Base-by-base conservation (phyloP, 2,329 filamentous ascomycete genomes). In the Arthrinium phaeospermum region DNA sequence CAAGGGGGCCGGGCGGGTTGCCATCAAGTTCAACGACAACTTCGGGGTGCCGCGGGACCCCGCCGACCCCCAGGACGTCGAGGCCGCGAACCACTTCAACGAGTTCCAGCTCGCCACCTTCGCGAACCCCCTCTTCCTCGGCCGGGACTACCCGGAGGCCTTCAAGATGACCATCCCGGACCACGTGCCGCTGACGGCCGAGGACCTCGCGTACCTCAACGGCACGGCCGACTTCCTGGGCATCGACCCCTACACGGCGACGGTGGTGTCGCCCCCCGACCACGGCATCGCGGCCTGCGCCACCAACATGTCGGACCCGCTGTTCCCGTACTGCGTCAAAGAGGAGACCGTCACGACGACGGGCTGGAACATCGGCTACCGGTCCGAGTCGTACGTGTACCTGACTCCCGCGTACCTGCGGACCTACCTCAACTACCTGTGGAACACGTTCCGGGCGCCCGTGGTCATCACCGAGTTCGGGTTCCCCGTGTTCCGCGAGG, bases 321-420 rank as follows among this genome's bases (percentile, higher is more conserved):
- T 85, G 12, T 86, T 83, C 27, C 89, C 89, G 0, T 86, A 86
- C 73, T 91, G 89, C 74, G 87, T 88, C 1, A 83, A 82, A 0
- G 84, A 87, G 72, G 83, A 83, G 14, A 85, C 81, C 0, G 80
- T 78, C 1, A 86, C 86, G 51, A 78, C 82, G 1, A 85, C 85
- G 44, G 88, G 88, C 2, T 91, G 89, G 89, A 82, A 87, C 75
- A 87, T 91, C 68, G 89, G 89, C 27, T 89, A 90, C 73, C 82
- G 84, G 16, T 89, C 87, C 2, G 81, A 88, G 46, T 83, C 83
- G 2, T 89, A 90, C 76, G 85, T 88, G n/a, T 90, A 91, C 79
- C 86, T 87, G 46, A 87, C 90, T 0, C 90, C 89, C 0, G 84
- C 83, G 2, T 91, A 89, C 75, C 83, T 92, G n/a, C 84, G 88